A percentile compares a stretch with the other conserved stretches of the same genome.
Evolutionary conservation across 140 eudicot genomes (phyloP).

Genomic region (Oenanthe javanica): DNA sequence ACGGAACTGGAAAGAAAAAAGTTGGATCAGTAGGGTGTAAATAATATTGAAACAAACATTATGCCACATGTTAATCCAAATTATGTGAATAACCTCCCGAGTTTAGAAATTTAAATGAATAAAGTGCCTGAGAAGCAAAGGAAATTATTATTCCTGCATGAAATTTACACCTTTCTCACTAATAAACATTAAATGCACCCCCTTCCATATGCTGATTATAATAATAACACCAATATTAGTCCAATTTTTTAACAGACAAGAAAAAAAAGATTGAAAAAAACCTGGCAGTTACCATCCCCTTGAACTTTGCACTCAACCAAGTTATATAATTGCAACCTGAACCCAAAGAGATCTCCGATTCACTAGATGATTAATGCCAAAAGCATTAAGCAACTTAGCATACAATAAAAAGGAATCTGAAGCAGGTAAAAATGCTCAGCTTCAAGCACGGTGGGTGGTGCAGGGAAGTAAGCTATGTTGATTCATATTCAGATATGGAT

Average conservation of each 20-base stretch:
- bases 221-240: neutral
- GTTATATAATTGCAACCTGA: constrained; percentile 72
- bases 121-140: neutral
- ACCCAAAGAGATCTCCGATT: constrained; percentile 3
- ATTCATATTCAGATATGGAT: neutral
- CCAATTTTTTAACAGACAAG: neutral
- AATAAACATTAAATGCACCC: neutral
- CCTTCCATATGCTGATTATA: neutral
- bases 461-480: neutral
- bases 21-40: neutral
- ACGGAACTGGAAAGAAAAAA: constrained; percentile 26
- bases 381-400: neutral
- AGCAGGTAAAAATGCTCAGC: neutral
- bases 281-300: constrained; percentile 99
- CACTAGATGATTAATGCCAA: neutral
- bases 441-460: neutral
- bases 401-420: neutral
- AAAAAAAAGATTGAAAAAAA: constrained; percentile 10
- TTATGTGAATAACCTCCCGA: neutral
- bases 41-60: neutral
- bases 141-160: neutral
- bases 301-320: constrained; percentile 83
- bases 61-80: neutral
- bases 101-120: neutral
- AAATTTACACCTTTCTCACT: neutral